Evolutionary conservation across 202 grass and related monocot species (phyloP), one percentile per base, ranked within the genome.

Genomic region (Hordeum pubiflorum): DNA sequence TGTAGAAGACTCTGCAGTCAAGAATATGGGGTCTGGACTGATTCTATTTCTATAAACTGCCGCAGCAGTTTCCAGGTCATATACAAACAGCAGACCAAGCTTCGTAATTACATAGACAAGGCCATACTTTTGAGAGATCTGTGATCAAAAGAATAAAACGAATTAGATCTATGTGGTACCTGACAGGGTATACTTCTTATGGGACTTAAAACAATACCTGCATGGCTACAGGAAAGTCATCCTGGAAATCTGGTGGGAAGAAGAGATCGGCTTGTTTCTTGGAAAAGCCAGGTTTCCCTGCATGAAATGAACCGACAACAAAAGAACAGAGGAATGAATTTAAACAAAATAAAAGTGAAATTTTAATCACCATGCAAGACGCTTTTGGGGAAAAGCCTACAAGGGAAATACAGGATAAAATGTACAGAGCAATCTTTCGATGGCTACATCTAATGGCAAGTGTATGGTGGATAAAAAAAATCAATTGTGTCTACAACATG

Each of bases 161-260:
- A 50, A 64, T 81, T 77, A 85, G 3, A 85, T 59, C 8, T 26
- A 82, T 52, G 22, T 7, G 48, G 65, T 9, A 40, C 15, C 40
- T 63, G 44, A 77, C 2, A 62, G 15, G 32, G 26, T 20, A 46
- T 27, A 69, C 18, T 18, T 77, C 6, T 37, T 37, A 5, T 11
- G 29, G 21, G 72, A 32, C 13, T 6, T 58, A 62, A 76, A 72
- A 65, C 50, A 80, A 63, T 78, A 97, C 94, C 91, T 97, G 94
- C 94, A 97, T 94, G 69, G 91, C 85, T 60, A 94, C 91, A 79
- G 91, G 94, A 80, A 97, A 97, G 61, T 97, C 94, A 89, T 97
- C 94, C 80, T 82, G 88, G 72, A 94, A 94, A 94, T 94, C 94
- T 40, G 94, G 94, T 75, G 94, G 94, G 70, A 97, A 97, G 75